Conservation (phyloP, 805 yeast species). For the Kregervanrija fluxuum region DNA sequence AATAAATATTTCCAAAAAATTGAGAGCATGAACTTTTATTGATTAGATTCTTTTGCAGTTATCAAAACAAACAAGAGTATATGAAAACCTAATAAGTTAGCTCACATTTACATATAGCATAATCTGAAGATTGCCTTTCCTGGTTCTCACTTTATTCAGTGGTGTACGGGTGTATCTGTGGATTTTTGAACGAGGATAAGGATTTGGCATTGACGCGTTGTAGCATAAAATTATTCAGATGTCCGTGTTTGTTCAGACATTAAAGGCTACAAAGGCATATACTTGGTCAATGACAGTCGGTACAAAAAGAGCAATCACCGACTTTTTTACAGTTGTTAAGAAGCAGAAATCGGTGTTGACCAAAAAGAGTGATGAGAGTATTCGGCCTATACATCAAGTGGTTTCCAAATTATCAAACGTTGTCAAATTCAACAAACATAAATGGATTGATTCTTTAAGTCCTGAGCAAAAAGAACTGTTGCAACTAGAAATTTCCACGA, state of each 20-base stretch:
- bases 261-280: neutral
- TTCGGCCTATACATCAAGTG: too few relatives aligned
- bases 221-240: neutral
- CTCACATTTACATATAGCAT: too few relatives aligned
- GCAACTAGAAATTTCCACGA: slow-evolving; percentile 56
- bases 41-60: too few relatives aligned
- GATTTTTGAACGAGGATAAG: too few relatives aligned
- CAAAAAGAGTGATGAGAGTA: neutral
- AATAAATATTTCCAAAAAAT: too few relatives aligned
- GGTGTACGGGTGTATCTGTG: too few relatives aligned
- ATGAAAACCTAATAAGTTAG: too few relatives aligned
- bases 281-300: neutral
- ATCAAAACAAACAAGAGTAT: too few relatives aligned
- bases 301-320: slow-evolving; percentile 11
- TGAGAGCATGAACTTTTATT: too few relatives aligned
- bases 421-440: slow-evolving; percentile 36
- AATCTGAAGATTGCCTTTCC: too few relatives aligned
- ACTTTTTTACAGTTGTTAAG: slow-evolving; percentile 11
- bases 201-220: too few relatives aligned
- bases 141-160: too few relatives aligned
- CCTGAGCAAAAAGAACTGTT: slow-evolving; percentile 46
- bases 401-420: neutral
- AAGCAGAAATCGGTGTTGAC: slow-evolving; percentile 5
- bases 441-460: slow-evolving; percentile 44
- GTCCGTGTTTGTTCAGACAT: neutral